A percentile compares a stretch with the other conserved stretches of the same genome.
phyloP scores from a whole-genome alignment of 176 grass and related monocot species.

The Raddia guianensis region DNA sequence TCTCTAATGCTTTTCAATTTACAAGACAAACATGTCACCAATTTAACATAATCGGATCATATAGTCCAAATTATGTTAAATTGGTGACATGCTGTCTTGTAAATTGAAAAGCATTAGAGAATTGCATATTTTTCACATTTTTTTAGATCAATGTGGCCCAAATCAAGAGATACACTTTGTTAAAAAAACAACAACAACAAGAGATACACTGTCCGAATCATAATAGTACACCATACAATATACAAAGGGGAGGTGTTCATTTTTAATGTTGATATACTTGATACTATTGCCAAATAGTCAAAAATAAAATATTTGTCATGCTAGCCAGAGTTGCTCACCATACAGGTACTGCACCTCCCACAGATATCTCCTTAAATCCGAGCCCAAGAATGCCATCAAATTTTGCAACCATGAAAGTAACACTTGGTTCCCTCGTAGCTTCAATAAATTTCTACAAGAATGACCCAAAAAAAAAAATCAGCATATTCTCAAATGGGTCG shows the following conservation, averaged over 20 bases:
- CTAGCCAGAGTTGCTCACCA: conserved; percentile 55
- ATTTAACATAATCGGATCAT: background rate
- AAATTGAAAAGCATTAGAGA: background rate
- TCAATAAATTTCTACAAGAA: conserved; percentile 80
- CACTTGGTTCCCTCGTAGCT: conserved; percentile 78
- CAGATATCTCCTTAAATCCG: conserved; percentile 93
- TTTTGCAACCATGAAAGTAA: conserved; percentile 87
- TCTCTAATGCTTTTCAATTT: background rate
- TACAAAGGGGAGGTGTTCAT: background rate
- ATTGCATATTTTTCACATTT: conserved; percentile 15
- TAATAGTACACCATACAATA: conserved; percentile 17
- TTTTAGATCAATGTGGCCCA: background rate
- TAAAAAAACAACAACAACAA: background rate
- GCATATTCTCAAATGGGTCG: conserved; percentile 1
- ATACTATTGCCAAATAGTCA: conserved; percentile 8
- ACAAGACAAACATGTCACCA: background rate
- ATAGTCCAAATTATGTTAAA: background rate
- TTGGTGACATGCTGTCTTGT: background rate
- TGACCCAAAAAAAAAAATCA: conserved; percentile 23
- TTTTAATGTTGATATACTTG: background rate
- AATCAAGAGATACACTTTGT: no score
- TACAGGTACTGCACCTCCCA: conserved; percentile 74
- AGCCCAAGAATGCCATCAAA: conserved; percentile 98
- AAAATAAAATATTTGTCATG: background rate
- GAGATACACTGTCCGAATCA: background rate